These are phyloP conservation scores for Dactylella cylindrospora DNA, from an alignment of 2,329 filamentous ascomycete species.

Conservation along the genomic window DNA sequence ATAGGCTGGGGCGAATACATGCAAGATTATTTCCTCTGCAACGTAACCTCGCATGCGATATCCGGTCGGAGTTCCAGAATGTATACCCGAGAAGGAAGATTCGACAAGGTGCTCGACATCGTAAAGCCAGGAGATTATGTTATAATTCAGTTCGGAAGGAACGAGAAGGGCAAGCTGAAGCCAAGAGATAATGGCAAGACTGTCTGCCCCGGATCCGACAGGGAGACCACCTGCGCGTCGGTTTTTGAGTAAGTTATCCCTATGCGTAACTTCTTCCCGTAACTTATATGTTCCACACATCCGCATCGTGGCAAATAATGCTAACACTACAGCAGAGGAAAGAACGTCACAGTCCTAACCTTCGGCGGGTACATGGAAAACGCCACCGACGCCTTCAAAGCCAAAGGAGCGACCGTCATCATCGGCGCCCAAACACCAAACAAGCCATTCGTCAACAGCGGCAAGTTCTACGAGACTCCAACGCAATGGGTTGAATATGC, in stretches of 20 bases:
- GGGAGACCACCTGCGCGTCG: slow-evolving; percentile 2
- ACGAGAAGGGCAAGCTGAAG: slow-evolving; percentile 12
- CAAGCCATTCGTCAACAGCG: slow-evolving; percentile 5
- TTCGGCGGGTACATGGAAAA: slow-evolving; percentile 20
- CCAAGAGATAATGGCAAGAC: slow-evolving; percentile 21
- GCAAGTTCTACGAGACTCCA: slow-evolving; percentile 8
- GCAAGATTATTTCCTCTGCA: slow-evolving; percentile 8
- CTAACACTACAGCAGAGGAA: too few species aligned
- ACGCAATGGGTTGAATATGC: slow-evolving; percentile 16
- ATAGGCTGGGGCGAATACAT: slow-evolving; percentile 23
- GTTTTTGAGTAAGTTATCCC: too few species aligned
- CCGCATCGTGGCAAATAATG: too few species aligned
- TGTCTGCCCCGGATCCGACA: slow-evolving; percentile 8
- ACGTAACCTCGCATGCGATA: slow-evolving; percentile 8
- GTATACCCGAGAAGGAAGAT: slow-evolving; percentile 17
- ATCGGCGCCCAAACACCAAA: slow-evolving; percentile 17
- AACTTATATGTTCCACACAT: too few species aligned
- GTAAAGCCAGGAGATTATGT: slow-evolving; percentile 6
- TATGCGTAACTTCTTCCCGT: too few species aligned
- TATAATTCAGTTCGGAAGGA: slow-evolving; percentile 25
- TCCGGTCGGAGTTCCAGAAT: slow-evolving; percentile 22
- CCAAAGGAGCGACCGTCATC: slow-evolving; percentile 3
- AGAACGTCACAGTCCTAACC: slow-evolving; percentile 9
- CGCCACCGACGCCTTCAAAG: slow-evolving; percentile 9
- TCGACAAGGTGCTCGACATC: slow-evolving; percentile 9